Evolutionary conservation across 2,329 filamentous ascomycete species (phyloP).

Genomic region (Colletotrichum sp.): DNA sequence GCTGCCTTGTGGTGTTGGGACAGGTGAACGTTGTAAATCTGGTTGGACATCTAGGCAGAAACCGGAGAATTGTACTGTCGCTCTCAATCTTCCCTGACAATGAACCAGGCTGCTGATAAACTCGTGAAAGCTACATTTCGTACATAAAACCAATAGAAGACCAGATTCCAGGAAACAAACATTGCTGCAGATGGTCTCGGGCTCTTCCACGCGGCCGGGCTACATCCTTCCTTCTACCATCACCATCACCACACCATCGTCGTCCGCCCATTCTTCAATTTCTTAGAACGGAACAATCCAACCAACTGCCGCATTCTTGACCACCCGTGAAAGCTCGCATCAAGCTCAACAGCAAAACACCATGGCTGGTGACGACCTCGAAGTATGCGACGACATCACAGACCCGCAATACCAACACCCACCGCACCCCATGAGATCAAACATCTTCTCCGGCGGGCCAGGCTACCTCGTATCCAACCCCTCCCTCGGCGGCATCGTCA

Average conservation of each 20-base stretch:
- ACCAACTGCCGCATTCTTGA: too few species aligned
- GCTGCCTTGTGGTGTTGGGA: background rate
- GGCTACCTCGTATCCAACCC: background rate
- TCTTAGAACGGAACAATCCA: too few species aligned
- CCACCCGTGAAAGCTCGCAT: too few species aligned
- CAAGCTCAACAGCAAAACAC: background rate
- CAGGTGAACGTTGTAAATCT: background rate
- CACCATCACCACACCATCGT: too few species aligned
- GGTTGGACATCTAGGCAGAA: background rate
- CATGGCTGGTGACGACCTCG: background rate
- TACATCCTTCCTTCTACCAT: too few species aligned
- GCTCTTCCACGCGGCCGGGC: too few species aligned
- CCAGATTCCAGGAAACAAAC: too few species aligned
- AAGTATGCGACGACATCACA: background rate
- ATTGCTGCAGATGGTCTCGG: fast-evolving
- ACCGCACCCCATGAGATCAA: background rate
- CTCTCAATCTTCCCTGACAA: background rate
- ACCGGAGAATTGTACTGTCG: background rate
- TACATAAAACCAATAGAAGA: too few species aligned
- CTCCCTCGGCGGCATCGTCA: background rate
- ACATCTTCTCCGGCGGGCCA: background rate
- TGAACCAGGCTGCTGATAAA: background rate
- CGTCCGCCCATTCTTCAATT: too few species aligned
- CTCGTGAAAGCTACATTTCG: too few species aligned
- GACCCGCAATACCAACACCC: background rate